Evolutionary conservation across 352 stramenopile genomes (phyloP), one percentile per base, ranked within the genome.

Genomic region (Globisporangium perplexum): DNA sequence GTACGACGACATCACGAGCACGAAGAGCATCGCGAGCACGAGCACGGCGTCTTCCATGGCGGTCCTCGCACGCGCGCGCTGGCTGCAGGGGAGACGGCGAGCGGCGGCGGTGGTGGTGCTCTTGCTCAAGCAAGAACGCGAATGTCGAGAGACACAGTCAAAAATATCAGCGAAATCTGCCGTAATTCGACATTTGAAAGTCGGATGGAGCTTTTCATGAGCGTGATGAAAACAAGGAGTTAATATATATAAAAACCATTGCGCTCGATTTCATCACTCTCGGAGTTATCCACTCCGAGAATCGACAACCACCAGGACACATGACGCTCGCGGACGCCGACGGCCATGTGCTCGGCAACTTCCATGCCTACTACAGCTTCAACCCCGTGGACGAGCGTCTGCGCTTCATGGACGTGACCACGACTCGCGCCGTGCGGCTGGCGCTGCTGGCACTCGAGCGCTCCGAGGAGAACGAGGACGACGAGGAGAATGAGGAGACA

Each of bases 1-100:
- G 69, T 86, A 94, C 58, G 83, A 94, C 31, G 80, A 80, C 73
- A 94, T 90, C 55, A 94, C 84, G 59, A 92, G 74, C 65, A 91
- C 75, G 61, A 94, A 86, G 62, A 94, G 76, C 77, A 94, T 88
- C 41, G 81, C 63, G 59, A 94, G 74, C 57, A 94, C 61, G 48
- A 94, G 64, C 65, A 94, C 76, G 15, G 75, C 79, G 64, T 92
- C 84, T 53, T 92, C 81, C 81, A 94, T 94, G 6, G 48, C 69
- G 39, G 31, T n/a, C n/a, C n/a, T n/a, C n/a, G n/a, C n/a, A n/a
- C n/a, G n/a, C n/a, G n/a, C n/a, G n/a, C n/a, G n/a, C n/a, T n/a
- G n/a, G n/a, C n/a, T n/a, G n/a, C n/a, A n/a, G n/a, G n/a, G n/a
- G n/a, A n/a, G n/a, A n/a, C 53, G 36, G 39, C 26, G 31, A 26